Percentiles rank a stretch among this genome's conserved stretches.
Conservation (phyloP, 305 asterid species). For the Fraxinus baroniana region DNA sequence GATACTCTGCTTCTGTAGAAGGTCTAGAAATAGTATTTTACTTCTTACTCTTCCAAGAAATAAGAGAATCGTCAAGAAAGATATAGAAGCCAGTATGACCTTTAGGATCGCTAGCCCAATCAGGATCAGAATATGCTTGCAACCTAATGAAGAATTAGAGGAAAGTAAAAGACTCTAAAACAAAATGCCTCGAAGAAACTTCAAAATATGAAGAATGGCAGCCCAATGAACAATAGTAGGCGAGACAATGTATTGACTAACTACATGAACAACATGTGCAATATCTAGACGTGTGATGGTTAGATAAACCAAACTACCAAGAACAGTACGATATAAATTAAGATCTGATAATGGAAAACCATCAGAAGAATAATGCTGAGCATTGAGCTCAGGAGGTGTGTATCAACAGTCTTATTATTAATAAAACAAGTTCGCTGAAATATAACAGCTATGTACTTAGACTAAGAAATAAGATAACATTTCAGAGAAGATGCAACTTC, state of each 20-base stretch:
- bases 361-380: not conserved
- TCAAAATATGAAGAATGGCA: too few relatives aligned
- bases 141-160: not conserved
- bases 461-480: too few relatives aligned
- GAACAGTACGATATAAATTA: too few relatives aligned
- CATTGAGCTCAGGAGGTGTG: not conserved
- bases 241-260: not conserved
- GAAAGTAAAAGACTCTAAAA: not conserved
- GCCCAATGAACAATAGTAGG: not conserved
- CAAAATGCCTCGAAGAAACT: not conserved
- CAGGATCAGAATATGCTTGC: not conserved
- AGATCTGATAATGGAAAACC: not conserved
- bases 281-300: not conserved
- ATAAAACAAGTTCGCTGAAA: not conserved
- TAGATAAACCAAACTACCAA: not conserved
- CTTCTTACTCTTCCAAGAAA: not conserved
- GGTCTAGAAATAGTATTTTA: too few relatives aligned
- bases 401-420: not conserved
- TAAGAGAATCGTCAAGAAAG: not conserved
- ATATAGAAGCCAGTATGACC: too few relatives aligned
- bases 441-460: not conserved
- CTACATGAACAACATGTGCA: not conserved
- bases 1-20: too few relatives aligned
- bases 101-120: not conserved
- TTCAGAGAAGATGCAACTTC: too few relatives aligned